Evolutionary conservation across 2,329 filamentous ascomycete species (phyloP), one percentile per base, ranked within the genome.

Genomic region (Lasiodiplodia sp.): DNA sequence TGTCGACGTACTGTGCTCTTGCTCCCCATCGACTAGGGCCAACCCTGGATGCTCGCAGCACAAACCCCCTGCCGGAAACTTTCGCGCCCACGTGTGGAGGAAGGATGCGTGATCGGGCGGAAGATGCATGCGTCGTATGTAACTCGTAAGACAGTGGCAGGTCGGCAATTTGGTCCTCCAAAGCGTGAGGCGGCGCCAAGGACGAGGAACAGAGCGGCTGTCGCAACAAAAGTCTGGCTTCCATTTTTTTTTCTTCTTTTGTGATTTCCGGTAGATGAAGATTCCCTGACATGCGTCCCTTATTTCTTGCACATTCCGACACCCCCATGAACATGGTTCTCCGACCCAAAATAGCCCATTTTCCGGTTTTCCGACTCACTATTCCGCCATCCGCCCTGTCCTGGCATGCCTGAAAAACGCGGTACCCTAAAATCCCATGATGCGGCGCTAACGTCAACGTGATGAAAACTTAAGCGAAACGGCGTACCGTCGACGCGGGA

Each of bases 401-500:
- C 44, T 60, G 56, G 44, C 21, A 64, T 52, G 44, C 60, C 28
- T 25, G 47, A 64, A 64, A 21, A 64, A 52, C 8, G 21, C 51
- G 60, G 60, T 64, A 64, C 60, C 60, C 60, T 64, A 64, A 51
- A 64, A 51, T 47, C 40, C 60, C 40, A 64, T 52, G 60, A 64
- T 64, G 60, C 60, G 28, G 40, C 60, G 60, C 60, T 52, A 53
- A 52, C 60, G 60, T 64, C 60, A 52, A 64, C 28, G 47, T 52
- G 60, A 52, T 64, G 60, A 64, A 14, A 52, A 52, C 60, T 16
- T 63, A 64, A 64, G 60, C 60, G 60, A 64, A 64, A 64, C 60
- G 60, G 47, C 60, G 60, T 64, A 64, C 60, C 60, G 60, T 64
- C 60, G 44, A 47, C 60, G 47, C 60, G 60, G 60, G 60, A 64